Base-by-base conservation (phyloP, 352 stramenopile species). In the Phytophthora boehmeriae region DNA sequence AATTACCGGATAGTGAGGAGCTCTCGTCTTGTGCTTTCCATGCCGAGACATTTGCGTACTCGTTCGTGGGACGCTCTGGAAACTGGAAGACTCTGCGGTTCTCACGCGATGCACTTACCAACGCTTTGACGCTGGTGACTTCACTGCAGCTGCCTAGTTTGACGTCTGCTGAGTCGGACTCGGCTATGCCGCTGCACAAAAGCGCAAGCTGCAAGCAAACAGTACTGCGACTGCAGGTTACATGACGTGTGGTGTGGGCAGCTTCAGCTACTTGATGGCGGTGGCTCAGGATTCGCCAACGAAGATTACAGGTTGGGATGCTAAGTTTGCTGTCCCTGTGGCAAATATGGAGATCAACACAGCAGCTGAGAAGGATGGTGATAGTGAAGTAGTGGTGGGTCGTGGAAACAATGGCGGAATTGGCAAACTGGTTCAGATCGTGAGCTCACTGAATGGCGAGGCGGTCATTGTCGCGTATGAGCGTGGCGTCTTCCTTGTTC, bases 261-360 rank as follows among this genome's bases (percentile, higher is more conserved):
- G 68, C 23, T 83, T 76, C 16, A 87, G 71, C 49, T 91, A 88
- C 66, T 50, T 93, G 9, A 64, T 93, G 3, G 73, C 82, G 9
- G 63, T 71, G 16, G 67, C 58, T 1, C 30, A 80, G 20, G 66
- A 83, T 36, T 47, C 54, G 8, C 64, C 78, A 0, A 63, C 68
- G 58, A 65, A 76, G 45, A 65, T 90, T 28, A 76, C 74, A 10
- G 80, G 72, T 4, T 93, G 81, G 81, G 82, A 93, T 58, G 71
- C 82, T 47, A 91, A 88, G 66, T 93, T 91, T 50, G 82, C 80
- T 17, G 84, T 91, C 0, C 73, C 86, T 2, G 76, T 93, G 11
- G 75, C 80, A 1, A 74, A 63, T 17, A 79, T 71, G n/a, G 66
- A 84, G 47, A 62, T 88, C 39, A 71, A 82, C 35, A 43, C 76